Evolutionary conservation across 305 asterid genomes (phyloP).

Genomic region (Solanum aculeatissimum): DNA sequence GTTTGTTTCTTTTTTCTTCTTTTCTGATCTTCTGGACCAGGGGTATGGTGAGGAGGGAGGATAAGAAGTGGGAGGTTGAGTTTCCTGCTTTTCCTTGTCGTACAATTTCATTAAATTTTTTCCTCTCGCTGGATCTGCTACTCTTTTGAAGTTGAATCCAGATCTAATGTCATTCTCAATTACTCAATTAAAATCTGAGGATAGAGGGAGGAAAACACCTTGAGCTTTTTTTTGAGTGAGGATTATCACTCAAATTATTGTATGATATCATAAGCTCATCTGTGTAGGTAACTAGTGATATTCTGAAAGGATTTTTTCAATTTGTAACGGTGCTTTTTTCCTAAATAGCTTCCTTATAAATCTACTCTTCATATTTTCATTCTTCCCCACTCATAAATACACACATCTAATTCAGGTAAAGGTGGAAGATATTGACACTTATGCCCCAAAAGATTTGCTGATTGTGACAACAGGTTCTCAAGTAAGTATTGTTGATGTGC

Average conservation of each 20-base stretch:
- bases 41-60: not conserved
- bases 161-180: not conserved
- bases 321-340: not conserved
- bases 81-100: not conserved
- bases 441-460: constrained; percentile 92
- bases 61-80: not conserved
- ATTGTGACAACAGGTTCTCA: constrained; percentile 99
- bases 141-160: not conserved
- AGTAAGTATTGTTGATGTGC: constrained; percentile 39
- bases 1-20: not conserved
- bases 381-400: not conserved
- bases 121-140: not conserved
- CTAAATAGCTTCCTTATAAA: not conserved
- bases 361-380: not conserved
- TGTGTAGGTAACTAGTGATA: not conserved
- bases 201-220: not conserved
- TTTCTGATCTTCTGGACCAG: not conserved
- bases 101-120: not conserved
- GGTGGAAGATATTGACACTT: constrained; percentile 94
- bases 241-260: not conserved
- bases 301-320: not conserved
- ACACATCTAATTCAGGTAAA: constrained; percentile 45
- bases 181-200: not conserved
- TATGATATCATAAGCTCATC: not conserved
- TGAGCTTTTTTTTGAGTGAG: not conserved